phyloP scores from a whole-genome alignment of 495 filamentous ascomycete genomes.

The Xylaria scruposa region DNA sequence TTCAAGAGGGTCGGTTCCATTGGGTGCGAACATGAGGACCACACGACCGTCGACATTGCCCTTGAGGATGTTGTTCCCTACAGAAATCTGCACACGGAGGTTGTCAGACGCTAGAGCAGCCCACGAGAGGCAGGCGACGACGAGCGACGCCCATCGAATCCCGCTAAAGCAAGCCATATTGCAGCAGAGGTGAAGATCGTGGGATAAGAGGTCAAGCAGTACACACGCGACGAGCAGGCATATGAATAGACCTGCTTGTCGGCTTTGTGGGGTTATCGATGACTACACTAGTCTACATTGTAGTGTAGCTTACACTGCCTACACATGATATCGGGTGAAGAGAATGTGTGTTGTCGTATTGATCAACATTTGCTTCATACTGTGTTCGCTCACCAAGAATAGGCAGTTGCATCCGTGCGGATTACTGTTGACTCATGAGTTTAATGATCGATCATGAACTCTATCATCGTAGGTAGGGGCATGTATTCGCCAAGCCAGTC shows the following conservation, averaged over 20 bases:
- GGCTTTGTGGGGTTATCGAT: background rate
- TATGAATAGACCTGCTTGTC: background rate
- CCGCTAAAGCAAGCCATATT: slow-evolving; percentile 17
- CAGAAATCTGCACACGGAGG: slow-evolving; percentile 23
- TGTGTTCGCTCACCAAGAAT: background rate
- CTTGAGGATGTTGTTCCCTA: slow-evolving; percentile 18
- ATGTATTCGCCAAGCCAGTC: background rate
- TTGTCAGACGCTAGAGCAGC: background rate
- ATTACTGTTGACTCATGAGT: background rate
- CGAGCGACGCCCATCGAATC: slow-evolving; percentile 20
- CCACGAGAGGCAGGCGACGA: slow-evolving; percentile 15
- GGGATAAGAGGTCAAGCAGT: background rate
- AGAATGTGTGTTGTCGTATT: background rate
- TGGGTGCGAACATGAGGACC: slow-evolving; percentile 28
- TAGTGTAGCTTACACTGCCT: background rate
- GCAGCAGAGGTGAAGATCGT: slow-evolving; percentile 4
- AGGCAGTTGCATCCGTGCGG: background rate
- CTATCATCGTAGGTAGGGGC: background rate
- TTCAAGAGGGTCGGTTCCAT: slow-evolving; percentile 26
- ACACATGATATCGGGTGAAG: background rate
- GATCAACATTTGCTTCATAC: background rate
- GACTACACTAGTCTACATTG: background rate
- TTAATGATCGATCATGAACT: background rate
- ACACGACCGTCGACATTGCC: slow-evolving; percentile 26
- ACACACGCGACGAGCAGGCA: background rate